Conservation (phyloP, 2,329 filamentous ascomycete species). For the Cladobotryum protrusum region DNA sequence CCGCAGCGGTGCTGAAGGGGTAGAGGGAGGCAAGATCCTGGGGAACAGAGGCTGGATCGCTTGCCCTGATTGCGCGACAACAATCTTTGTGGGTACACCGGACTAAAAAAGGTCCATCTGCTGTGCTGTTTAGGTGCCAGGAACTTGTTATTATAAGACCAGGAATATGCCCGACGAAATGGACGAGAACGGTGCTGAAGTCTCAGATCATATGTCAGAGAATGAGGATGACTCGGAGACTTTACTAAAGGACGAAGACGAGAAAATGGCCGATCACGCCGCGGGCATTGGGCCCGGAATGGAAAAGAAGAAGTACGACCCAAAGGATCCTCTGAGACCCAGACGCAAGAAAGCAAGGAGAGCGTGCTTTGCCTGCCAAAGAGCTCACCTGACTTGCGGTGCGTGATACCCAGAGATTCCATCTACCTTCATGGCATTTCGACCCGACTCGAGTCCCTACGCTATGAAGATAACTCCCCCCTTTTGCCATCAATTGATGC, state of each 20-base stretch:
- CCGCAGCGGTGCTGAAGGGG: conserved; percentile 24
- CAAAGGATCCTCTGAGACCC: conserved; percentile 86
- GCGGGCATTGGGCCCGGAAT: conserved; percentile 42
- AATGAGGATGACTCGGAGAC: conserved; percentile 51
- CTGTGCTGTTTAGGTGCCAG: conserved; percentile 19
- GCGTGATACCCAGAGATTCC: conserved; percentile 40
- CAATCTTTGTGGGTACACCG: conserved; percentile 5
- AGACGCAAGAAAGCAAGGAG: conserved; percentile 91
- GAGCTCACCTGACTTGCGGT: conserved; percentile 97
- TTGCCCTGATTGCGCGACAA: conserved; percentile 22
- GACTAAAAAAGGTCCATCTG: conserved; percentile 5
- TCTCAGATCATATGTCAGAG: conserved; percentile 54
- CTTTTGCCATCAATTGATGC: background rate
- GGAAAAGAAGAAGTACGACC: conserved; percentile 63
- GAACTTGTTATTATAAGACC: conserved; percentile 38
- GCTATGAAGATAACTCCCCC: background rate
- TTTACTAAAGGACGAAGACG: conserved; percentile 41
- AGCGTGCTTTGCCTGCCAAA: conserved; percentile 94
- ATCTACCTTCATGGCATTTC: background rate
- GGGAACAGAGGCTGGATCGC: conserved; percentile 27
- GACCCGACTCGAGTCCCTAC: background rate
- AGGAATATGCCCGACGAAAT: conserved; percentile 50
- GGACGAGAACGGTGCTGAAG: conserved; percentile 47
- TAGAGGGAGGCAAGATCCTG: conserved; percentile 20
- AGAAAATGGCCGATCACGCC: conserved; percentile 47